Evolutionary conservation across 2,329 filamentous ascomycete species (phyloP), one percentile per base, ranked within the genome.

Genomic region (Aspergillus sp.): DNA sequence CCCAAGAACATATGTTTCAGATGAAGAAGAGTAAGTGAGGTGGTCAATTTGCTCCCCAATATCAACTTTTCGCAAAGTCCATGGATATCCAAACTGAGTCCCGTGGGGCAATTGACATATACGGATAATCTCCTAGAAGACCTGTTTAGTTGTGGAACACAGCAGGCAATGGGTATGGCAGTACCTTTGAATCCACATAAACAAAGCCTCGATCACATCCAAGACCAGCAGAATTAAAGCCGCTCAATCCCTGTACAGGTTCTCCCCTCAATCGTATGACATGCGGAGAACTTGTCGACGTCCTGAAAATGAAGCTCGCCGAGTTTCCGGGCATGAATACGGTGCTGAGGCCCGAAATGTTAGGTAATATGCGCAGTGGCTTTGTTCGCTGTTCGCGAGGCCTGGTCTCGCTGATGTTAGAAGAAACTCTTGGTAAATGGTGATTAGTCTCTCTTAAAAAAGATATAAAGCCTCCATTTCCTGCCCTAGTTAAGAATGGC

Each of bases 301-400:
- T 88, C 58, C 88, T 94, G 35, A 96, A 64, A 36, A 98, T 71
- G 62, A 97, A 90, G 45, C 82, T 84, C 0, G 91, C 86, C 1
- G 88, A 88, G 4, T 77, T 67, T 0, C 91, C 90, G 0, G 89
- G 83, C 39, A 96, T 76, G 59, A 95, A 93, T 1, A 97, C 83
- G 1, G 86, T 79, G 58, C 81, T 85, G 62, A 90, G 90, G 3
- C 89, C 88, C 28, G 78, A 81, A n/a, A 96, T 45, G 48, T 74
- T 57, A 10, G 57, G 48, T 19, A 77, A 56, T 34, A 62, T 58
- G 40, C 72, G 69, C 54, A 78, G 64, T 13, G 69, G 65, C 37
- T 61, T 73, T 38, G 67, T 61, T 41, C 72, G 62, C 46, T 48
- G 63, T 19, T 19, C 19, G 19, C 19, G 19, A 19, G 19, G 4